A percentile compares a stretch with the other conserved stretches of the same genome.
phyloP scores from a whole-genome alignment of 108 stramenopile genomes.

The Aurantiochytrium sp. region DNA sequence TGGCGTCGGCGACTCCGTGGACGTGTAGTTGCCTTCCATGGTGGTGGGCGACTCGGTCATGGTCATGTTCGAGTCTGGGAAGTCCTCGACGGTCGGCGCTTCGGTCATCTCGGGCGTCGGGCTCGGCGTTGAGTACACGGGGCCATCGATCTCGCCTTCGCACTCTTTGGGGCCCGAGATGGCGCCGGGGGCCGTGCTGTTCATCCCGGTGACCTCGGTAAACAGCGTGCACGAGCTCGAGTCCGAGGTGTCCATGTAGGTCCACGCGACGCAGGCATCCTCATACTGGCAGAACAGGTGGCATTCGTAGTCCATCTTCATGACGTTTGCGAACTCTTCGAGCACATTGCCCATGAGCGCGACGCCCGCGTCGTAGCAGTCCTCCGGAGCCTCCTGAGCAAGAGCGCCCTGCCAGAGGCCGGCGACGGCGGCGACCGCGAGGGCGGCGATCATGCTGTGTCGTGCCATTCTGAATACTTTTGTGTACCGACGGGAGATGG shows the following conservation, averaged over 20 bases:
- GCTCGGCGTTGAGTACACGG: neutral
- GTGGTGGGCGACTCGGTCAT: too few relatives aligned
- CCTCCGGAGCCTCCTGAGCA: neutral
- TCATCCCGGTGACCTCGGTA: neutral
- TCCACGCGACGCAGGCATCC: neutral
- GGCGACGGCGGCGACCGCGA: neutral
- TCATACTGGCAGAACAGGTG: neutral
- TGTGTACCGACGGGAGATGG: too few relatives aligned
- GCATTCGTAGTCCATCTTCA: neutral
- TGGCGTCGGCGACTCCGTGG: too few relatives aligned
- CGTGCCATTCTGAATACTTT: too few relatives aligned
- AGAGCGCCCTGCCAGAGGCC: neutral
- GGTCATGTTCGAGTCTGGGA: neutral
- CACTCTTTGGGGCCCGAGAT: neutral
- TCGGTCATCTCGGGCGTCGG: neutral
- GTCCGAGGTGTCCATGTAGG: neutral
- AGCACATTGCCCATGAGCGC: neutral
- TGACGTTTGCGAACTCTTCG: neutral
- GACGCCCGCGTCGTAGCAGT: neutral
- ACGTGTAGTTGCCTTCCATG: too few relatives aligned
- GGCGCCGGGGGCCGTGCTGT: neutral
- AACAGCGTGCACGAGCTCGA: neutral
- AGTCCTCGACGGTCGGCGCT: neutral
- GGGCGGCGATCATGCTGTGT: too few relatives aligned
- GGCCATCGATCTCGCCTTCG: neutral